Evolutionary conservation across 2,329 filamentous ascomycete species (phyloP).

Genomic region (Aureobasidium pullulans): DNA sequence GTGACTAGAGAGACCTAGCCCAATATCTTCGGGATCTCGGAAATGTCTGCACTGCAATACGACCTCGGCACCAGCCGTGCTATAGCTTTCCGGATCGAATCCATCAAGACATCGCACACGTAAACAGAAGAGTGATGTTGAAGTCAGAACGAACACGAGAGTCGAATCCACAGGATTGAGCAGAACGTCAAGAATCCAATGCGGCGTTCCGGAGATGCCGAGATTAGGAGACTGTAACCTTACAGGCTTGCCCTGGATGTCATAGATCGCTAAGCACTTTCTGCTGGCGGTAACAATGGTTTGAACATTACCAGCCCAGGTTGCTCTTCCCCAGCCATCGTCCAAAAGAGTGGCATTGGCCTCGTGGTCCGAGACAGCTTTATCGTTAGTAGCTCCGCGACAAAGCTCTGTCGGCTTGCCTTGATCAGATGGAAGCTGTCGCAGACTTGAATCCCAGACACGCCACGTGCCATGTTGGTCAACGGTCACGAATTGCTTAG

Average conservation of each 20-base stretch:
- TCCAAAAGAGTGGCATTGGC: slow-evolving; percentile 28
- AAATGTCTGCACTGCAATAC: slow-evolving; percentile 48
- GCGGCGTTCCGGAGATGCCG: slow-evolving; percentile 21
- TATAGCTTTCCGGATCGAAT: slow-evolving; percentile 17
- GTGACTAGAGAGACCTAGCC: slow-evolving; percentile 32
- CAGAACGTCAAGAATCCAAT: slow-evolving; percentile 53
- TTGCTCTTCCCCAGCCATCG: slow-evolving; percentile 45
- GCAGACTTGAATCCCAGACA: slow-evolving; percentile 47
- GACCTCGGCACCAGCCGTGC: slow-evolving; percentile 28
- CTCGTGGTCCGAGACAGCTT: slow-evolving; percentile 24
- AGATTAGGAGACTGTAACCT: slow-evolving; percentile 23
- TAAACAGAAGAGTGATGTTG: slow-evolving; percentile 44
- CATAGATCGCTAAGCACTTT: slow-evolving; percentile 28
- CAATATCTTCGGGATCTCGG: slow-evolving; percentile 45
- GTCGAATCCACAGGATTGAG: slow-evolving; percentile 39
- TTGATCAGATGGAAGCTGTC: not conserved
- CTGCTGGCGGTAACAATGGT: slow-evolving; percentile 50
- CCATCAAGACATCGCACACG: slow-evolving; percentile 31
- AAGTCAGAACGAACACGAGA: slow-evolving; percentile 55
- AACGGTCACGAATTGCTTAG: slow-evolving; percentile 57
- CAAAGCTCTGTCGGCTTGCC: slow-evolving; percentile 6
- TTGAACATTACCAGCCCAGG: slow-evolving; percentile 41
- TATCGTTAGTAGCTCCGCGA: slow-evolving; percentile 3
- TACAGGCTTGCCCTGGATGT: slow-evolving; percentile 22
- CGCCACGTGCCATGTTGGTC: slow-evolving; percentile 61